Evolutionary conservation across 2,329 filamentous ascomycete species (phyloP), one percentile per base, ranked within the genome.

Genomic region (Exophiala phaeomuriformis): DNA sequence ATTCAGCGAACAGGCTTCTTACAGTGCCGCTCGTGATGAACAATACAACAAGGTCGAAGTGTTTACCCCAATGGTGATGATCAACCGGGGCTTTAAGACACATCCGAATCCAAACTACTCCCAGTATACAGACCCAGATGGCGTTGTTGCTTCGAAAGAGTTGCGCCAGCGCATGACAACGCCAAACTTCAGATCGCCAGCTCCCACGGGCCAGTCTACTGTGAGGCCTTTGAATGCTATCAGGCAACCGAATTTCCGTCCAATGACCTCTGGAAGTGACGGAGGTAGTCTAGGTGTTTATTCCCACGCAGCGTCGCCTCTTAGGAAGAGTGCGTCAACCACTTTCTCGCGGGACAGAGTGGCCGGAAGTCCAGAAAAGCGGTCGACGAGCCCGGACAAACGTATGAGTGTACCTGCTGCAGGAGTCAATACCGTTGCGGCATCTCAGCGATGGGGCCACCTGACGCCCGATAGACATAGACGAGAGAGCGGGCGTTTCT

Each of bases 51-150:
- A 78, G 57, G 78, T 86, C 19, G 79, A 84, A 40, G 77, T 77
- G 10, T 84, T 82, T 65, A 82, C 79, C 1, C 81, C 82, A 1
- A 78, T 77, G 0, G 77, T 79, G 5, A 71, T 82, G 47, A 74
- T 95, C 61, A 85, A 85, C 55, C 84, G 87, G 43, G 82, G 82
- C 1, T 96, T 95, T 69, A 79, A 82, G 58, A 87, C 86, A 1
- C 87, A 90, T 54, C 85, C 88, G 3, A 96, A 96, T 66, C 84
- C 86, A 0, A 88, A 86, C 66, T 93, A 93, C 66, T 80, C 79
- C 55, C 52, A 61, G 29, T 82, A 89, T 61, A 78, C 89, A 59
- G 83, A 90, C 63, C 83, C 86, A 0, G 83, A 90, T 44, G 75
- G 73, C 43, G 63, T 58, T 67, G 65, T 60, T 71, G 61, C 56